phyloP scores from a whole-genome alignment of 371 early-diverging fungal species.

The Mucor circinelloides region DNA sequence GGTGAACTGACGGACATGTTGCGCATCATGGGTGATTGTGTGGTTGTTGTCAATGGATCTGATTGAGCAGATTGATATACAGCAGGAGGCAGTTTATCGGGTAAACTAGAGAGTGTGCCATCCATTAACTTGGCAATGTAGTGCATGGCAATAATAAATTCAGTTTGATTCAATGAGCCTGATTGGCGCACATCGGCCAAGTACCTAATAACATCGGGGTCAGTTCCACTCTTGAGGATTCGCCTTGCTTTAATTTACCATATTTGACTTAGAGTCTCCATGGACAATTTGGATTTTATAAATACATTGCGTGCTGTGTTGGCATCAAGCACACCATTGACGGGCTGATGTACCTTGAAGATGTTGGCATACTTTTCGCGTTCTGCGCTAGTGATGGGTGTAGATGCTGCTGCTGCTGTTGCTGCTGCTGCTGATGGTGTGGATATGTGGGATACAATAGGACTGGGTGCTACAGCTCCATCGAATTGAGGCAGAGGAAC shows the following conservation, averaged over 20 bases:
- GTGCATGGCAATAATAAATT: conserved; percentile 86
- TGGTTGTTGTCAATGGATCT: neutral
- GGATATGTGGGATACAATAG: conserved; percentile 19
- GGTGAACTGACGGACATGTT: conserved; percentile 13
- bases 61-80: conserved; percentile 55
- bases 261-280: conserved; percentile 46
- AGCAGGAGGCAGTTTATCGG: conserved; percentile 61
- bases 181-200: conserved; percentile 74
- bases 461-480: conserved; percentile 38
- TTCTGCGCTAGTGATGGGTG: conserved; percentile 32
- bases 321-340: conserved; percentile 41
- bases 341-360: conserved; percentile 45
- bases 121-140: conserved; percentile 78
- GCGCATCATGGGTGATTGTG: conserved; percentile 23
- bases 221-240: neutral
- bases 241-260: conserved; percentile 36
- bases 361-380: conserved; percentile 48
- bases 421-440: neutral
- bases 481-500: conserved; percentile 63
- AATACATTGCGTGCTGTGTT: conserved; percentile 45
- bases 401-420: neutral
- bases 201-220: conserved; percentile 34
- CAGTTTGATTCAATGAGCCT: conserved; percentile 68
- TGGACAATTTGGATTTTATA: conserved; percentile 47
- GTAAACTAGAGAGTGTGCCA: conserved; percentile 60